These are phyloP conservation scores for Teratosphaeria viscida DNA, from an alignment of 2,329 filamentous ascomycete species.

Conservation along the genomic window DNA sequence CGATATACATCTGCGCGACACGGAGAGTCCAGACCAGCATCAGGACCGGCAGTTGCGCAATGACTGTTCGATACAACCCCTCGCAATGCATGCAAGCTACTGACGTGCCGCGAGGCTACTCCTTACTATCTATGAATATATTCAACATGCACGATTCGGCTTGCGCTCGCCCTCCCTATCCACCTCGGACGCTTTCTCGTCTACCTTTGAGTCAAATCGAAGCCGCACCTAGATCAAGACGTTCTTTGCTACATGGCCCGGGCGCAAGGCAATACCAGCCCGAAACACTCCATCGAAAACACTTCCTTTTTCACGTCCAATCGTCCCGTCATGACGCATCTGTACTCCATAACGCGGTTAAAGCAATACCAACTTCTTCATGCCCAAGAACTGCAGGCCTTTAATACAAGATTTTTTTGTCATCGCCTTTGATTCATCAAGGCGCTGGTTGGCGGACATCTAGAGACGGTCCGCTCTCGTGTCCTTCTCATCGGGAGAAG, in stretches of 20 bases:
- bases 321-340: background rate
- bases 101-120: background rate
- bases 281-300: background rate
- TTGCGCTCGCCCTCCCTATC: background rate
- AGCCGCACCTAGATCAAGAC: background rate
- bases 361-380: background rate
- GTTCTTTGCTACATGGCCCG: background rate
- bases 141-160: background rate
- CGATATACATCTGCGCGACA: background rate
- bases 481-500: constrained; percentile 20
- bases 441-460: too few species aligned
- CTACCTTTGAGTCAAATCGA: background rate
- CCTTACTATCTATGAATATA: background rate
- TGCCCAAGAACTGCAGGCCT: background rate
- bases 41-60: background rate
- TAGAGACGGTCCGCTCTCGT: background rate
- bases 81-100: background rate
- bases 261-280: background rate
- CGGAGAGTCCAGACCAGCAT: background rate
- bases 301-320: background rate
- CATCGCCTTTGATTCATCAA: background rate
- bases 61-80: background rate
- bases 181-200: background rate
- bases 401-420: background rate
- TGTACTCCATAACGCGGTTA: background rate